Percentiles rank a stretch among this genome's conserved stretches.
These are phyloP conservation scores for Chytriomyces hyalinus DNA, from an alignment of 192 early-diverging fungal genomes.

Conservation along the genomic window DNA sequence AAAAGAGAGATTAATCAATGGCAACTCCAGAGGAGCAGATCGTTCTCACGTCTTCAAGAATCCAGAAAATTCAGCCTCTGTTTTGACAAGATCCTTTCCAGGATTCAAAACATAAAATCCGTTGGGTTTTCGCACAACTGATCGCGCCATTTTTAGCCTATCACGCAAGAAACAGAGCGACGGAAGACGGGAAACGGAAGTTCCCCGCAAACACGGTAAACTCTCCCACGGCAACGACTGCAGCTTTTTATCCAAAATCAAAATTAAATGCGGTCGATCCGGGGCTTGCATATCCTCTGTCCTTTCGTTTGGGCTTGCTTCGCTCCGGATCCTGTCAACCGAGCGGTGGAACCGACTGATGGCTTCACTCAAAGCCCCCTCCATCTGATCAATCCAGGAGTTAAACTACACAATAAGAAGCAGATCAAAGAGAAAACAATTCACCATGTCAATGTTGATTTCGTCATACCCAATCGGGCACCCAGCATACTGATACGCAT, in stretches of 20 bases:
- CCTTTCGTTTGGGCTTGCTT: conserved; percentile 1
- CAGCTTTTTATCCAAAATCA: conserved; percentile 84
- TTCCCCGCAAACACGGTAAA: conserved; percentile 70
- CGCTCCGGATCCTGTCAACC: background rate
- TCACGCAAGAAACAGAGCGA: conserved; percentile 77
- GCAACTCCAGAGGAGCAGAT: background rate
- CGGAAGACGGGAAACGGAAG: conserved; percentile 80
- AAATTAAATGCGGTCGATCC: conserved; percentile 66
- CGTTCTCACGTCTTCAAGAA: conserved; percentile 47
- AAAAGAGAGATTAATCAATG: too few relatives aligned
- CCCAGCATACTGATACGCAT: conserved; percentile 63
- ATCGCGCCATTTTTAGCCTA: conserved; percentile 24
- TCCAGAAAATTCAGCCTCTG: conserved; percentile 76
- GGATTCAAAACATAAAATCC: conserved; percentile 93
- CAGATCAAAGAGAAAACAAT: conserved; percentile 35
- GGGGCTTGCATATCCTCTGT: background rate
- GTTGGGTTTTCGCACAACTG: conserved; percentile 34
- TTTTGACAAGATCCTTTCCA: conserved; percentile 79
- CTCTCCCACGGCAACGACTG: conserved; percentile 92
- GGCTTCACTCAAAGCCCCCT: conserved; percentile 36
- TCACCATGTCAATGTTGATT: conserved; percentile 55
- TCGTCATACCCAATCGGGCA: conserved; percentile 61
- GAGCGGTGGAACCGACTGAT: conserved; percentile 33
- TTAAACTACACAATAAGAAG: conserved; percentile 16
- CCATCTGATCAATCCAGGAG: conserved; percentile 35